These are phyloP conservation scores for Endoconidiophora laricicola DNA, from an alignment of 2,329 filamentous ascomycete genomes.

Conservation along the genomic window DNA sequence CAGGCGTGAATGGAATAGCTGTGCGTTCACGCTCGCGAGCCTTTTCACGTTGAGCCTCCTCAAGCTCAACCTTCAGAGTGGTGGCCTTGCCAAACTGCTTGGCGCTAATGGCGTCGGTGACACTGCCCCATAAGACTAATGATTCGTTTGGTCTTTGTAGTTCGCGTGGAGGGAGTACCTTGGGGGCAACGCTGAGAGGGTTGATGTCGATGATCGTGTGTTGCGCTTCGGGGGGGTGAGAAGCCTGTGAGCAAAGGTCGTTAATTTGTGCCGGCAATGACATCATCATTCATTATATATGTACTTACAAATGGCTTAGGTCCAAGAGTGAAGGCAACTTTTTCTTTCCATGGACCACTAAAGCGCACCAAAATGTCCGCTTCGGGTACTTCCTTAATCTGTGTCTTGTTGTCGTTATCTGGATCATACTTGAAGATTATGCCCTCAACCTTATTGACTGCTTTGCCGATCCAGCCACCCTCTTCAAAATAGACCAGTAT, in stretches of 20 bases:
- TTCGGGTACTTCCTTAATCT: conserved; percentile 73
- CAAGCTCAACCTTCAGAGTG: conserved; percentile 72
- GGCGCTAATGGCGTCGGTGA: conserved; percentile 68
- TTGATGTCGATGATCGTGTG: conserved; percentile 71
- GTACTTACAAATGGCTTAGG: conserved; percentile 43
- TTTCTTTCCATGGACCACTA: conserved; percentile 72
- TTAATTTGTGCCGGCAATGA: background rate
- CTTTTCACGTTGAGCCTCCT: conserved; percentile 75
- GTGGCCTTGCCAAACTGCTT: conserved; percentile 81
- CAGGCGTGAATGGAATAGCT: conserved; percentile 59
- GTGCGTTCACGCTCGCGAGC: conserved; percentile 61
- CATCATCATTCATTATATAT: background rate
- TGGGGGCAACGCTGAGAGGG: conserved; percentile 65
- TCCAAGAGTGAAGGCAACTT: conserved; percentile 43
- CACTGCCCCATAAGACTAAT: conserved; percentile 68
- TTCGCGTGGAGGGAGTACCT: conserved; percentile 60
- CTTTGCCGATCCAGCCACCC: conserved; percentile 69
- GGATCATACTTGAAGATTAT: conserved; percentile 84
- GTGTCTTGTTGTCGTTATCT: conserved; percentile 62
- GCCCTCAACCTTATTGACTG: conserved; percentile 82
- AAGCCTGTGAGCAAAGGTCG: conserved; percentile 19
- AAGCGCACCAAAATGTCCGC: conserved; percentile 69
- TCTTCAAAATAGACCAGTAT: conserved; percentile 90
- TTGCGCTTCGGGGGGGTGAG: conserved; percentile 40
- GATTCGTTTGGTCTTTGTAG: conserved; percentile 80